Conservation (phyloP, 2,329 filamentous ascomycete species). For the Intubia oerlemansii region DNA sequence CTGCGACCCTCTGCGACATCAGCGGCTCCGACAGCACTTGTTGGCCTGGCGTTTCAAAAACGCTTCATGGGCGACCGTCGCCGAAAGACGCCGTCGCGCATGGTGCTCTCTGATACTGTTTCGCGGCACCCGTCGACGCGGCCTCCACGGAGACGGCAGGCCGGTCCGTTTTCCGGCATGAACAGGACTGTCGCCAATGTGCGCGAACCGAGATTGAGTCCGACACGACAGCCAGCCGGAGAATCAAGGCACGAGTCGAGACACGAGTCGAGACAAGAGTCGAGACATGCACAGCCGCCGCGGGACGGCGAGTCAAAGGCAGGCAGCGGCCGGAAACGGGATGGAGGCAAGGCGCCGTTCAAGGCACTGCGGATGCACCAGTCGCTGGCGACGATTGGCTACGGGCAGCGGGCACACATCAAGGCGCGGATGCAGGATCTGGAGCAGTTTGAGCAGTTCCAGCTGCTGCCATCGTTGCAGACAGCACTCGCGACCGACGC, state of each 20-base stretch:
- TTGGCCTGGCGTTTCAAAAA: conserved; percentile 2
- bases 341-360: too few species aligned
- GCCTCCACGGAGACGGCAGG: conserved; percentile 17
- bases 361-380: conserved; percentile 93
- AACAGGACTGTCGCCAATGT: conserved; percentile 28
- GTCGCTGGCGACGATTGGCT: conserved; percentile 53
- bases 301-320: too few species aligned
- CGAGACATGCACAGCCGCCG: too few species aligned
- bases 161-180: conserved; percentile 33
- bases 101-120: conserved; percentile 35
- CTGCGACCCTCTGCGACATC: neutral
- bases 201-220: conserved; percentile 12
- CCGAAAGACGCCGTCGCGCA: conserved; percentile 23
- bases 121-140: conserved; percentile 15
- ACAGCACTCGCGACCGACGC: conserved; percentile 52
- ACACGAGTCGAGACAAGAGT: neutral
- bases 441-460: conserved; percentile 64
- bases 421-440: conserved; percentile 40
- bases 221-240: neutral
- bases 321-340: conserved; percentile 11
- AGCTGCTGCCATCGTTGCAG: conserved; percentile 49
- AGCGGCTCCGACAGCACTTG: neutral
- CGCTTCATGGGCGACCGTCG: conserved; percentile 4
- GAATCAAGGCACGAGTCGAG: neutral
- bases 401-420: conserved; percentile 36